phyloP scores from a whole-genome alignment of 768 basidiomycete species.

The Boletus sensibilis region DNA sequence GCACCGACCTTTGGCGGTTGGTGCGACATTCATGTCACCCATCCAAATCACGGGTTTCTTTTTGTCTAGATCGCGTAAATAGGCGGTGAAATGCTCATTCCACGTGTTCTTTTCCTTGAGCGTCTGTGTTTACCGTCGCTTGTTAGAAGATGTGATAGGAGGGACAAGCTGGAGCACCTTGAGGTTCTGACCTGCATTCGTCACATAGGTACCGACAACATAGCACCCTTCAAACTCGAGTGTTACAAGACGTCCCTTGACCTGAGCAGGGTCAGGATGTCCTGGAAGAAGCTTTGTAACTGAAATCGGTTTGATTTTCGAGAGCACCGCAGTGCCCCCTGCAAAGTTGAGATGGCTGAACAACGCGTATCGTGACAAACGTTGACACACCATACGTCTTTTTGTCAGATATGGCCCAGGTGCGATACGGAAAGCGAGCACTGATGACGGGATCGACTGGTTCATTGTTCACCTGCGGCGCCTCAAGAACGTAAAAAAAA shows the following conservation, averaged over 20 bases:
- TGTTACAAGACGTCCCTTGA: slow-evolving; percentile 78
- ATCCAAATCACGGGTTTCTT: slow-evolving; percentile 87
- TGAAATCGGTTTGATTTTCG: slow-evolving; percentile 69
- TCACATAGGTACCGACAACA: slow-evolving; percentile 78
- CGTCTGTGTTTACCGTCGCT: slow-evolving; percentile 44
- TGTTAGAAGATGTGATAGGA: background rate
- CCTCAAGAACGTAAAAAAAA: slow-evolving; percentile 11
- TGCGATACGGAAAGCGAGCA: slow-evolving; percentile 62
- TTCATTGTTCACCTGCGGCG: slow-evolving; percentile 62
- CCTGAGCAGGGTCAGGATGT: slow-evolving; percentile 59
- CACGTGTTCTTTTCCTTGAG: slow-evolving; percentile 74
- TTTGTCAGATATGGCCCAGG: slow-evolving; percentile 75
- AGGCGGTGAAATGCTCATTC: slow-evolving; percentile 73
- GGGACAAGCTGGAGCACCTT: slow-evolving; percentile 48
- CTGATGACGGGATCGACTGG: slow-evolving; percentile 60
- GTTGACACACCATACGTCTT: slow-evolving; percentile 68
- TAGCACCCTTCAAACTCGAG: slow-evolving; percentile 75
- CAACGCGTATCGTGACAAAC: background rate
- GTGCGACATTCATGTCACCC: slow-evolving; percentile 86
- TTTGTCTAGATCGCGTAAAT: slow-evolving; percentile 69
- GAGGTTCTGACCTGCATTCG: slow-evolving; percentile 75
- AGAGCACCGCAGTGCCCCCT: slow-evolving; percentile 84
- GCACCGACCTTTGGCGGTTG: slow-evolving; percentile 60
- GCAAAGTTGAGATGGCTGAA: slow-evolving; percentile 5
- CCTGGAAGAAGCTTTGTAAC: slow-evolving; percentile 69